Base-by-base conservation (phyloP, 1,284 basidiomycete species). In the Tylopilus sp. region DNA sequence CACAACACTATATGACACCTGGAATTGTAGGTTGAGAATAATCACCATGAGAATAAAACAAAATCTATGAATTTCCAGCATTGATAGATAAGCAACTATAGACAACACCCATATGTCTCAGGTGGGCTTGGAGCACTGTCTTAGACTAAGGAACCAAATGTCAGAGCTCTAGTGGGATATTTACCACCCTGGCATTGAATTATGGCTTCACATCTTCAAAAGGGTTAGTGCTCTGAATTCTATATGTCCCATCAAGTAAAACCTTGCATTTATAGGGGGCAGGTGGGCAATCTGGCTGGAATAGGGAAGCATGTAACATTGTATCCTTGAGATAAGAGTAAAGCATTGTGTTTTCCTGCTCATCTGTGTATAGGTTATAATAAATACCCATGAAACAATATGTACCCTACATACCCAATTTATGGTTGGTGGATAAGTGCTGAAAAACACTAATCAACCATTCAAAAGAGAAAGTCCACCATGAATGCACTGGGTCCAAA, bases 321-420 rank as follows among this genome's bases (percentile, higher is more conserved):
- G 45, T n/a, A 48, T n/a, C 45, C 45, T 48, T 48, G 45, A 48
- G 45, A 48, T 48, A 48, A 48, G 45, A 48, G 45, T 48, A n/a
- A 27, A 48, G 45, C 45, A 48, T 48, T n/a, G 45, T 48, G 27
- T 48, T 48, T 48, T 48, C 45, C 45, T n/a, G 45, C 9, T 48
- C 45, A 14, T n/a, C 45, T 48, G 17, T 13, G 13, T 48, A 12
- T 14, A n/a, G 14, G 9, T 48, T 48, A 48, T 48, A 16, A 48
- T 27, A n/a, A 7, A n/a, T 13, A 48, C 27, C 27, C n/a, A 48
- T 8, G n/a, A n/a, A 48, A n/a, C 16, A 14, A 48, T 12, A n/a
- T 25, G 27, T 16, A 16, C 45, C n/a, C 45, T n/a, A 48, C 45
- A 48, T 48, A 48, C n/a, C 45, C 27, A n/a, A 48, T 48, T 48